Percentiles rank a stretch among this genome's conserved stretches.
These are phyloP conservation scores for Corynespora cassiicola DNA, from an alignment of 2,329 filamentous ascomycete species.

Conservation along the genomic window DNA sequence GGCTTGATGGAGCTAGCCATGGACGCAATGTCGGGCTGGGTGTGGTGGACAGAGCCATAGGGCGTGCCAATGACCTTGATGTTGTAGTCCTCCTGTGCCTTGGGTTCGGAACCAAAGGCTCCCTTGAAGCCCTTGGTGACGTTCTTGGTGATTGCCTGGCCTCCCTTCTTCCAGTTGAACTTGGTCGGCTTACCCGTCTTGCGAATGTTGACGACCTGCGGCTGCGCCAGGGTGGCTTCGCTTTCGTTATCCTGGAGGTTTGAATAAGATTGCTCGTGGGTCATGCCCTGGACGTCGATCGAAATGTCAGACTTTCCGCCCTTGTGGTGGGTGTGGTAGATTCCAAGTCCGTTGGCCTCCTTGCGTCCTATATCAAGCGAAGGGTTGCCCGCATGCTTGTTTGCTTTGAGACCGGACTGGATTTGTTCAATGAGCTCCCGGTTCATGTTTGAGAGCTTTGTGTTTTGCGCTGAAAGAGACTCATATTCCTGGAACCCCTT, in stretches of 20 bases:
- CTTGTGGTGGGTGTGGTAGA: conserved; percentile 56
- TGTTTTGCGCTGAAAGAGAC: conserved; percentile 91
- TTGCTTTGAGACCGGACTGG: conserved; percentile 88
- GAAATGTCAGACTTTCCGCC: conserved; percentile 46
- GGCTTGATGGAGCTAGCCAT: conserved; percentile 38
- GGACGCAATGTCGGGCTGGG: conserved; percentile 41
- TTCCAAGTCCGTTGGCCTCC: conserved; percentile 66
- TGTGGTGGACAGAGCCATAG: conserved; percentile 44
- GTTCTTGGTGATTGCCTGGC: conserved; percentile 91
- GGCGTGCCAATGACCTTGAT: conserved; percentile 57
- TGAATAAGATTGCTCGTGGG: conserved; percentile 47
- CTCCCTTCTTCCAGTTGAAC: conserved; percentile 98
- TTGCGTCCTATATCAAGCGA: conserved; percentile 54
- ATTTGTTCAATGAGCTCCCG: conserved; percentile 94
- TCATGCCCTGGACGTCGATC: conserved; percentile 48
- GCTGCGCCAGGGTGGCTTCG: conserved; percentile 69
- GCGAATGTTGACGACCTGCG: conserved; percentile 94
- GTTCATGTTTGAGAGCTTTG: conserved; percentile 92
- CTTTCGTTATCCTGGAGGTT: conserved; percentile 67
- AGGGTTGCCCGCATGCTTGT: conserved; percentile 58
- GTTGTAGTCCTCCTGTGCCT: conserved; percentile 66
- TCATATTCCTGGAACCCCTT: conserved; percentile 95
- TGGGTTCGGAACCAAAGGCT: conserved; percentile 70
- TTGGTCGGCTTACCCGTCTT: conserved; percentile 89
- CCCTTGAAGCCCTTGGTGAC: conserved; percentile 94